Base-by-base conservation (phyloP, 305 asterid species). In the Fraxinus sp. region DNA sequence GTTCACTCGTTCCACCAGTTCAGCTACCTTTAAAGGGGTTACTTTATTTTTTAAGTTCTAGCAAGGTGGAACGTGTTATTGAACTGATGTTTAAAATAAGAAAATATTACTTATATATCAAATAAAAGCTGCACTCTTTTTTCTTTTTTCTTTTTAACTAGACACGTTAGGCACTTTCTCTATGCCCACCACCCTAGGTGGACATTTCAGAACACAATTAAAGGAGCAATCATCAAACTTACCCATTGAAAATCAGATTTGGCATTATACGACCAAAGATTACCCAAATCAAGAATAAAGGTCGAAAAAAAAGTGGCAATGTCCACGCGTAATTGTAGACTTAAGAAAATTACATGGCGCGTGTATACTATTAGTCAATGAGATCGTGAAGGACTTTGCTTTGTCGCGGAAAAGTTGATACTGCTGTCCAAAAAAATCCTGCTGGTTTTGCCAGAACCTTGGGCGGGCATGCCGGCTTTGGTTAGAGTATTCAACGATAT, bases 391-490 rank as follows among this genome's bases (percentile, higher is more conserved):
- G 37, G 20, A 68, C n/a, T 2, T 62, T 68, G 7, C 14, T 9
- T 68, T 10, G 18, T 10, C 6, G 70, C 5, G 14, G 77, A 28
- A 81, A 81, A 36, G 28, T 39, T 39, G 24, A 6, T 20, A 6
- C 62, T 11, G 11, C 22, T 59, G 75, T 32, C 55, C 0, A 0
- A 39, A 39, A 22, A 68, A 79, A 41, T 41, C n/a, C 64, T 46
- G 79, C 37, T 72, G 79, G 79, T 49, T 49, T 80, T 20, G 43
- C 73, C 80, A 28, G 81, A 43, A 57, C 62, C 75, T 68, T 70
- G 75, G 82, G 81, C 77, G 81, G 77, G 78, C 77, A 64, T 76
- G 81, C 79, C 79, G 79, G 81, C 79, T 77, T 83, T 49, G 2
- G 68, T 26, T 28, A 1, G 49, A 35, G 73, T 36, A 18, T 46